phyloP scores from a whole-genome alignment of 1,284 basidiomycete species.

The Paramarasmius palmivorus region DNA sequence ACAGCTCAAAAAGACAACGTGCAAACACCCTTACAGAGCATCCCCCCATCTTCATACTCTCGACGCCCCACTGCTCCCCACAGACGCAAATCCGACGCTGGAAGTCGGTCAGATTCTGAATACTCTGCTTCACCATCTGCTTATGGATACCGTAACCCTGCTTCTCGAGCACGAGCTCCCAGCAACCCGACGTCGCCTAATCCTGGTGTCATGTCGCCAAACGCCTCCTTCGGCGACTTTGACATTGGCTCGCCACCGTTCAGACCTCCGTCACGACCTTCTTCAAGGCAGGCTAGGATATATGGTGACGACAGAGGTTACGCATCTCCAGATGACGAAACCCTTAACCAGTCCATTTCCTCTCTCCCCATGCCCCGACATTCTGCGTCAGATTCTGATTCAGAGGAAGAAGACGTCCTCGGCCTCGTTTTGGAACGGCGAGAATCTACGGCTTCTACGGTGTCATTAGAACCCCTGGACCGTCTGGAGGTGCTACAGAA shows the following conservation, averaged over 20 bases:
- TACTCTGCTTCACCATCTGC: slow-evolving; percentile 35
- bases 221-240: slow-evolving; percentile 5
- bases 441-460: slow-evolving; percentile 51
- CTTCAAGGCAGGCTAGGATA: slow-evolving; percentile 57
- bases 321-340: slow-evolving; percentile 39
- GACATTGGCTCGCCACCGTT: slow-evolving; percentile 40
- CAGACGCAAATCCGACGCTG: slow-evolving; percentile 34
- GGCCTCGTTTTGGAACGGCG: slow-evolving; percentile 60
- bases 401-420: slow-evolving; percentile 52
- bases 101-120: slow-evolving; percentile 70
- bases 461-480: slow-evolving; percentile 65
- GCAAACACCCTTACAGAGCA: slow-evolving; percentile 9
- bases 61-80: slow-evolving; percentile 7
- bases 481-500: slow-evolving; percentile 69
- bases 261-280: slow-evolving; percentile 29
- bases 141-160: slow-evolving; percentile 6
- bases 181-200: slow-evolving; percentile 67
- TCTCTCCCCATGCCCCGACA: slow-evolving; percentile 35
- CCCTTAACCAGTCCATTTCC: slow-evolving; percentile 29
- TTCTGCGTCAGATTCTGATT: slow-evolving; percentile 17
- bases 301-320: slow-evolving; percentile 37
- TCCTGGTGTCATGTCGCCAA: not conserved
- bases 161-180: slow-evolving; percentile 52
- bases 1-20: slow-evolving; percentile 12
- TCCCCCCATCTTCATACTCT: slow-evolving; percentile 9